Evolutionary conservation across 2,329 filamentous ascomycete genomes (phyloP).

Genomic region (Colletotrichum orchidophilum): DNA sequence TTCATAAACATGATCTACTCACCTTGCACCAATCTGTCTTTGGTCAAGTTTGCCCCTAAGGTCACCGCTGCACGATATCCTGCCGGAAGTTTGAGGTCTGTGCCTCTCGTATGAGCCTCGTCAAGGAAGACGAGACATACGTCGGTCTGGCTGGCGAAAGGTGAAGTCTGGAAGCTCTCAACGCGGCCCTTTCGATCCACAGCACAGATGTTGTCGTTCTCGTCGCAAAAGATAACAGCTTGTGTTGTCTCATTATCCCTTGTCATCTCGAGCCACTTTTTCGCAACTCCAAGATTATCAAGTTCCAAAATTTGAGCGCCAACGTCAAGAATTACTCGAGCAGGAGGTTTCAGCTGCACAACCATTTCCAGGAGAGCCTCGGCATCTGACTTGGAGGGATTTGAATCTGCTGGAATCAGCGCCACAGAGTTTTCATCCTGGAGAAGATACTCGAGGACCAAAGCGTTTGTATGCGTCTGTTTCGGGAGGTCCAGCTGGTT

Average conservation of each 20-base stretch:
- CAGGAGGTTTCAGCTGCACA: constrained; percentile 44
- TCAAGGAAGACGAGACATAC: constrained; percentile 74
- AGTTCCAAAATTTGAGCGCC: constrained; percentile 76
- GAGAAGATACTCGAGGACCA: constrained; percentile 69
- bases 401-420: constrained; percentile 36
- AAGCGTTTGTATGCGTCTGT: constrained; percentile 73
- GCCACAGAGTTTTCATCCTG: constrained; percentile 58
- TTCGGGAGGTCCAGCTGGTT: constrained; percentile 62
- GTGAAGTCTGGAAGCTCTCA: constrained; percentile 65
- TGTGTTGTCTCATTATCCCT: constrained; percentile 40
- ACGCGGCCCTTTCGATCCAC: constrained; percentile 56
- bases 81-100: constrained; percentile 69
- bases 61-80: constrained; percentile 73
- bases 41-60: constrained; percentile 70
- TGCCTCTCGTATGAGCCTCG: constrained; percentile 76
- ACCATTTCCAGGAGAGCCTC: constrained; percentile 57
- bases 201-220: constrained; percentile 63
- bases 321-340: constrained; percentile 74
- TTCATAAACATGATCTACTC: too few relatives aligned
- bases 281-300: constrained; percentile 63
- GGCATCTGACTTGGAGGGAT: constrained; percentile 42
- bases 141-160: constrained; percentile 65
- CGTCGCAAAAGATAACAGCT: constrained; percentile 66
- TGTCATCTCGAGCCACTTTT: constrained; percentile 58
- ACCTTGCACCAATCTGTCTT: constrained; percentile 77